Percentiles rank a stretch among this genome's conserved stretches.
phyloP scores from a whole-genome alignment of 768 basidiomycete species.

The Imleria badia region DNA sequence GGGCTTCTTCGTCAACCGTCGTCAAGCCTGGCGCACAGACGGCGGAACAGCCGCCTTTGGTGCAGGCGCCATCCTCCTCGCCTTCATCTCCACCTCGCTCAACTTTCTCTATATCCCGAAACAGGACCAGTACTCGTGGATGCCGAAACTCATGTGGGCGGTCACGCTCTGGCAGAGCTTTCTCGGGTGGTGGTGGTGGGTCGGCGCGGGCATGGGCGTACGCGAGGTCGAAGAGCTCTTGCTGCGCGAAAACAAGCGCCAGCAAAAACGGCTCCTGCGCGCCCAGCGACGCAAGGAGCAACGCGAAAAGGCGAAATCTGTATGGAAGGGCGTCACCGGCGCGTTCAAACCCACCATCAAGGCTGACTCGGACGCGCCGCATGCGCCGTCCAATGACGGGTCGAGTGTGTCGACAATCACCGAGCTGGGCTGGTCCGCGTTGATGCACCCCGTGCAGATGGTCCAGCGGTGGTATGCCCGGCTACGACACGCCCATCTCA shows the following conservation, averaged over 20 bases:
- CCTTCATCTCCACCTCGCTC: constrained; percentile 77
- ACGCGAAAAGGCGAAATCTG: constrained; percentile 51
- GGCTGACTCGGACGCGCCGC: not conserved
- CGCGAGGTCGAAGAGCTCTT: no score
- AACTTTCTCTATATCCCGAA: constrained; percentile 85
- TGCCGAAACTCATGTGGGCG: constrained; percentile 86
- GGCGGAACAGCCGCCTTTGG: constrained; percentile 97
- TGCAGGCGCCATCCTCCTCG: constrained; percentile 77
- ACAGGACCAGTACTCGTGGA: constrained; percentile 88
- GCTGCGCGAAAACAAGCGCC: constrained; percentile 55
- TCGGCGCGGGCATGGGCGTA: constrained; percentile 87
- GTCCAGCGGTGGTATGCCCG: constrained; percentile 56
- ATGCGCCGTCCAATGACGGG: constrained; percentile 11
- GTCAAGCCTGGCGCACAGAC: constrained; percentile 93
- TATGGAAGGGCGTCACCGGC: constrained; percentile 59
- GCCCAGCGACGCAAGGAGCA: constrained; percentile 49
- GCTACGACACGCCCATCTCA: constrained; percentile 67
- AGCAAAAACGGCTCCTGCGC: constrained; percentile 45
- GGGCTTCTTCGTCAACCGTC: constrained; percentile 88
- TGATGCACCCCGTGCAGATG: constrained; percentile 24
- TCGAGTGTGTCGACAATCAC: not conserved
- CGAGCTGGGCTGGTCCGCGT: not conserved
- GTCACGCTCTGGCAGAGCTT: constrained; percentile 97
- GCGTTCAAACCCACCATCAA: constrained; percentile 37
- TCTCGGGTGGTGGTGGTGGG: constrained; percentile 99